phyloP scores from a whole-genome alignment of 2,329 filamentous ascomycete species.

The Metarhizium humberi region DNA sequence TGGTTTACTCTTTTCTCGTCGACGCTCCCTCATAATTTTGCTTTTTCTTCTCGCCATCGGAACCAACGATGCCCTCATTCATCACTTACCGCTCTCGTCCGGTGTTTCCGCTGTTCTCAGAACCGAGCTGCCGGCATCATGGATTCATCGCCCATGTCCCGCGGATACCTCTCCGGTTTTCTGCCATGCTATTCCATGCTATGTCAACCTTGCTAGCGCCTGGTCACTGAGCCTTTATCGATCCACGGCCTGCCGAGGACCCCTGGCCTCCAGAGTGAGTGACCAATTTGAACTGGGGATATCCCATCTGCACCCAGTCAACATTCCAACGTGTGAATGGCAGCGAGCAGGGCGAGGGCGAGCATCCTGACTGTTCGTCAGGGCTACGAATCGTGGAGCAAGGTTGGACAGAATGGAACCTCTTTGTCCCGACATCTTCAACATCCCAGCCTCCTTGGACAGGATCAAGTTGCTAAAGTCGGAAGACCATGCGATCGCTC shows the following conservation, averaged over 20 bases:
- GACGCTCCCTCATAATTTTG: not conserved
- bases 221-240: not conserved
- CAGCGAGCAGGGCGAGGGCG: not conserved
- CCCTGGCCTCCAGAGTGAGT: not conserved
- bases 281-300: not conserved
- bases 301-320: not conserved
- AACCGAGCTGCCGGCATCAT: not conserved
- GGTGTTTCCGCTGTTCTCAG: not conserved
- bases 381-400: not conserved
- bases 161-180: not conserved
- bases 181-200: not conserved
- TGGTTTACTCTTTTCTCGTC: not conserved
- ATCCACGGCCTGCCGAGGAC: not conserved
- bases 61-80: not conserved
- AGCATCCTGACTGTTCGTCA: too few species aligned
- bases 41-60: not conserved
- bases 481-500: not conserved
- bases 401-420: not conserved
- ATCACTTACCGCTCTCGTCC: not conserved
- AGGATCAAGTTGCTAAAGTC: not conserved
- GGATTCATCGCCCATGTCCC: conserved; percentile 2
- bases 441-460: not conserved
- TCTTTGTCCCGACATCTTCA: not conserved
- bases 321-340: too few species aligned
- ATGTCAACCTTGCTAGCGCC: not conserved